Evolutionary conservation across 352 stramenopile species (phyloP).

Genomic region (Globisporangium nagaii): DNA sequence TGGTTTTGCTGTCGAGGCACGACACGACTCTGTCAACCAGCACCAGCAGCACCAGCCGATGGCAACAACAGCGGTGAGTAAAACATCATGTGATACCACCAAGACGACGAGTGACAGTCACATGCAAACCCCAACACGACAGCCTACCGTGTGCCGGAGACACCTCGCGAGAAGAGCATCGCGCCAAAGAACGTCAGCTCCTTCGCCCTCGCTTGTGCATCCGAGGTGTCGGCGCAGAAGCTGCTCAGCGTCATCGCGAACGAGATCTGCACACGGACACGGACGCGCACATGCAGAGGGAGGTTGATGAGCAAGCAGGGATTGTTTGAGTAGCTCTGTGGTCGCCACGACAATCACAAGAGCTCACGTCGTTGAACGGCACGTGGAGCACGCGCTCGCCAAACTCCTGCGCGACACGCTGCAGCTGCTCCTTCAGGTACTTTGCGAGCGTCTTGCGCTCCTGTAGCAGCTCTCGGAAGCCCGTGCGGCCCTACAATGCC

Average conservation of each 20-base stretch:
- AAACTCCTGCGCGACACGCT: constrained; percentile 70
- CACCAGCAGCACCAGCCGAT: no score
- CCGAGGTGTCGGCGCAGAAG: constrained; percentile 22
- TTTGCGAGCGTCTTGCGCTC: constrained; percentile 75
- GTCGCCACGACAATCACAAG: not conserved
- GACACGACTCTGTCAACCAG: constrained; percentile 89
- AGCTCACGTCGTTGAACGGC: constrained; percentile 83
- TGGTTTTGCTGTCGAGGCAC: constrained; percentile 76
- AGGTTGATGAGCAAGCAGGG: not conserved
- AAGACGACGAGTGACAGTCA: no score
- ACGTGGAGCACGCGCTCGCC: constrained; percentile 90
- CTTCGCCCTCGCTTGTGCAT: constrained; percentile 27
- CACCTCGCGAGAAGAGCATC: constrained; percentile 97
- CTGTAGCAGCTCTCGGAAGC: constrained; percentile 85
- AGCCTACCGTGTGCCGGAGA: constrained; percentile 92
- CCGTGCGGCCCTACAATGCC: constrained; percentile 43
- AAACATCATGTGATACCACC: no score
- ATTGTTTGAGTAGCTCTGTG: no score
- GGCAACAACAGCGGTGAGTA: no score
- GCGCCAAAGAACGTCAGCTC: constrained; percentile 91
- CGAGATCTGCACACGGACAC: constrained; percentile 43
- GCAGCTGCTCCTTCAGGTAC: constrained; percentile 75
- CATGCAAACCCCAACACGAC: no score
- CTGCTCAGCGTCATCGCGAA: constrained; percentile 89
- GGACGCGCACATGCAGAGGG: not conserved